These are phyloP conservation scores for Rhodomyrtus psidioides DNA, from an alignment of 441 rosid species.

Conservation along the genomic window DNA sequence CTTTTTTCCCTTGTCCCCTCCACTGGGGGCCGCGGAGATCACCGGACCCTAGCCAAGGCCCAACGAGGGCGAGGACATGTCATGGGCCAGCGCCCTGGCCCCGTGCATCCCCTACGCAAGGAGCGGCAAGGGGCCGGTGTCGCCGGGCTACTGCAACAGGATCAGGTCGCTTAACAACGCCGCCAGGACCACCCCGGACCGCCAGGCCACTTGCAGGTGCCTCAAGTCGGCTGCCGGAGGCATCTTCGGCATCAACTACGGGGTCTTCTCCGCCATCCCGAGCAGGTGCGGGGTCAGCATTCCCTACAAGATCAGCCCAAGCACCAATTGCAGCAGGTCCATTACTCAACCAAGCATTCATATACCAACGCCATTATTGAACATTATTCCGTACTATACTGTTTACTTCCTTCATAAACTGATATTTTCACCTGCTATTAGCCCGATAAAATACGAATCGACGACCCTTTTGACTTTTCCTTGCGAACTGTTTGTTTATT, in stretches of 20 bases:
- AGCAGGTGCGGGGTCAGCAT: neutral
- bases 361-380: neutral
- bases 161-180: neutral
- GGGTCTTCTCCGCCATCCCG: neutral
- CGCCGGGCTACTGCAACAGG: neutral
- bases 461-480: neutral
- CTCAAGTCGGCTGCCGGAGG: neutral
- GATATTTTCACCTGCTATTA: neutral
- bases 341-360: neutral
- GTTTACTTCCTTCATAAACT: neutral
- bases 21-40: too few relatives aligned
- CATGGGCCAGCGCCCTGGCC: neutral
- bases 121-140: neutral
- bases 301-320: conserved; percentile 12
- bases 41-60: too few relatives aligned
- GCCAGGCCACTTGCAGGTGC: conserved; percentile 1
- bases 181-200: conserved; percentile 6
- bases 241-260: neutral
- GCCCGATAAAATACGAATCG: neutral
- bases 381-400: neutral
- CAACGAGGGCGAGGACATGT: too few relatives aligned
- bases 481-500: neutral
- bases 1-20: too few relatives aligned
- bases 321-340: conserved; percentile 5
- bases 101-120: neutral